phyloP scores from a whole-genome alignment of 73 alveolate species.

The Paramecium tetraurelia region DNA sequence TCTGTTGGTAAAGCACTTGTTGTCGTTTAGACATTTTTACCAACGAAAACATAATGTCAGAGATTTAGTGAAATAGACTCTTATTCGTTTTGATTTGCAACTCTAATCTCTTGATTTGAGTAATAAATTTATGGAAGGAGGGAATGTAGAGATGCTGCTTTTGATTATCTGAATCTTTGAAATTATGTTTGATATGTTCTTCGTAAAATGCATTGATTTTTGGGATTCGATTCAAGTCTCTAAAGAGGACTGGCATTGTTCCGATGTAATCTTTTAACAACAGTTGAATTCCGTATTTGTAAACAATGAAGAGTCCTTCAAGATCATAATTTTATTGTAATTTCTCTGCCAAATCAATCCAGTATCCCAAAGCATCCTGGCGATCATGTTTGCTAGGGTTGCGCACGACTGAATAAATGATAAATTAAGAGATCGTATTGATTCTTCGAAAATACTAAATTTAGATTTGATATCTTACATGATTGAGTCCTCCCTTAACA shows the following conservation, averaged over 20 bases:
- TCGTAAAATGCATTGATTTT: neutral
- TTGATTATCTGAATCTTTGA: neutral
- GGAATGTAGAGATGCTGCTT: neutral
- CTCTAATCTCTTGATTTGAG: neutral
- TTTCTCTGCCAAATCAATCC: neutral
- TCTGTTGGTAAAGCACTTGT: too few species aligned
- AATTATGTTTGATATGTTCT: neutral
- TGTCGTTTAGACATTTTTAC: neutral
- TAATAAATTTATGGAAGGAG: neutral
- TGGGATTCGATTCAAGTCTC: neutral
- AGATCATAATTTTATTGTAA: neutral
- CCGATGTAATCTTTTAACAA: neutral
- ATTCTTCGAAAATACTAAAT: constrained; percentile 16
- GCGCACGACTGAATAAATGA: constrained; percentile 19
- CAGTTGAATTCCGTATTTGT: neutral
- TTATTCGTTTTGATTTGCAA: neutral
- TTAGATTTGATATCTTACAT: neutral
- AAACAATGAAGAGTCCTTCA: constrained; percentile 16
- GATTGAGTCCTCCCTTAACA: neutral
- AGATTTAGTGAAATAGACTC: neutral
- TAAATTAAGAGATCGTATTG: neutral
- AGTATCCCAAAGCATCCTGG: neutral
- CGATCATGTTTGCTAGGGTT: neutral
- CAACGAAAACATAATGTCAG: neutral
- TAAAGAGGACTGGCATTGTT: constrained; percentile 16